Conservation (phyloP, 208 protist species). For the Crithidia fasciculata region DNA sequence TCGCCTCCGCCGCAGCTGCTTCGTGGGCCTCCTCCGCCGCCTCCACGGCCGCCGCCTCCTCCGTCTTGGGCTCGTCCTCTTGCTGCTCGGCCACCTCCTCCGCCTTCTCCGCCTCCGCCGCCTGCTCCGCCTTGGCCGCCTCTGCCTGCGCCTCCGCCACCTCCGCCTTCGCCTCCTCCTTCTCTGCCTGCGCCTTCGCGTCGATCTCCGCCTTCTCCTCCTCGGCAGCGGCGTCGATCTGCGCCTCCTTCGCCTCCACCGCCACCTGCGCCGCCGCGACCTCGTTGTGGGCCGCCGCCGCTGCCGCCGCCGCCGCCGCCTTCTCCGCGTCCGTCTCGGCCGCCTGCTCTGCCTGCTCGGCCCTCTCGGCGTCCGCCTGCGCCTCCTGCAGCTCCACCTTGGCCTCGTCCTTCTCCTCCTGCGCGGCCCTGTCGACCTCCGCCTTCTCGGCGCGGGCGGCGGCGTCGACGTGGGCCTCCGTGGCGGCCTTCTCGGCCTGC, state of each 20-base stretch:
- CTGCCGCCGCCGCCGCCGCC: no score
- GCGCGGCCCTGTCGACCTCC: neutral
- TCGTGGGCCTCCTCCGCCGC: neutral
- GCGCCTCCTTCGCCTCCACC: neutral
- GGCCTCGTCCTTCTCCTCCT: neutral
- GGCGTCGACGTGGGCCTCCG: neutral
- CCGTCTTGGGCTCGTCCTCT: neutral
- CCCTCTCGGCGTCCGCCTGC: neutral
- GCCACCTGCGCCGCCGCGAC: neutral
- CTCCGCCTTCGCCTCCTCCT: neutral
- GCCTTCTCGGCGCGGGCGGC: neutral
- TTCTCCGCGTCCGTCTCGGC: neutral
- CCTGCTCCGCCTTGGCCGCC: conserved; percentile 7
- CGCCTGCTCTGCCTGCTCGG: neutral
- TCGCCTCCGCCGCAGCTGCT: neutral
- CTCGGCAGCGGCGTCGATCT: neutral
- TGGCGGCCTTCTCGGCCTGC: neutral
- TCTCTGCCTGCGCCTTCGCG: neutral
- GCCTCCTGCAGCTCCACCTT: neutral
- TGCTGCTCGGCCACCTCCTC: neutral
- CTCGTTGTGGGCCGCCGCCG: neutral
- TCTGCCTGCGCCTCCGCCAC: neutral
- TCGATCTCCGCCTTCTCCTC: neutral
- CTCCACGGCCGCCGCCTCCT: neutral
- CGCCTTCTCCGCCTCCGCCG: neutral